These are phyloP conservation scores for Asterophora lycoperdoides DNA, from an alignment of 768 basidiomycete species.

Conservation along the genomic window DNA sequence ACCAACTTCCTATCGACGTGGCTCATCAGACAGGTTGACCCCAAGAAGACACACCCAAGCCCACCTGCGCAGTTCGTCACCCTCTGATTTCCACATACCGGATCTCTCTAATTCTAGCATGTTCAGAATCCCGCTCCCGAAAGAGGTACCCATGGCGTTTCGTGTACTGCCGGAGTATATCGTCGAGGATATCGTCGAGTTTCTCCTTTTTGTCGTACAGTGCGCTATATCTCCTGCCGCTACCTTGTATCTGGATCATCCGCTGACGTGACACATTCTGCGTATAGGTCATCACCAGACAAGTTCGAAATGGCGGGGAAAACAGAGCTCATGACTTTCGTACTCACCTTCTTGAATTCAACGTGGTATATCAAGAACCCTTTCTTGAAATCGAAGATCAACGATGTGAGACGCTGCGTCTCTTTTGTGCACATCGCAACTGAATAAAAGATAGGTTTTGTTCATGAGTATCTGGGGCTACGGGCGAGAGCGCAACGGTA, in stretches of 20 bases:
- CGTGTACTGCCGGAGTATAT: conserved; percentile 90
- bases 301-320: conserved; percentile 83
- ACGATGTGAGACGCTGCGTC: conserved; percentile 56
- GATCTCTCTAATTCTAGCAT: neutral
- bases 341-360: conserved; percentile 85
- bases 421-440: neutral
- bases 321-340: conserved; percentile 81
- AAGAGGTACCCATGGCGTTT: conserved; percentile 82
- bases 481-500: conserved; percentile 60
- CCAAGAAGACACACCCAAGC: conserved; percentile 70
- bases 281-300: conserved; percentile 54
- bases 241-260: neutral
- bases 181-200: conserved; percentile 90
- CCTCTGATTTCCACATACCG: neutral
- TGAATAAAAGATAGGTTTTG: conserved; percentile 46
- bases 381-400: conserved; percentile 93
- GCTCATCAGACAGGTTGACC: conserved; percentile 89
- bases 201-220: conserved; percentile 80
- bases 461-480: conserved; percentile 71
- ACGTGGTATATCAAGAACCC: conserved; percentile 99
- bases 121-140: conserved; percentile 77
- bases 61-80: conserved; percentile 57
- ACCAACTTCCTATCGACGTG: conserved; percentile 90
- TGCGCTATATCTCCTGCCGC: conserved; percentile 31
- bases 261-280: conserved; percentile 20